phyloP scores from a whole-genome alignment of 768 basidiomycete genomes.

The Amanita inopinata region DNA sequence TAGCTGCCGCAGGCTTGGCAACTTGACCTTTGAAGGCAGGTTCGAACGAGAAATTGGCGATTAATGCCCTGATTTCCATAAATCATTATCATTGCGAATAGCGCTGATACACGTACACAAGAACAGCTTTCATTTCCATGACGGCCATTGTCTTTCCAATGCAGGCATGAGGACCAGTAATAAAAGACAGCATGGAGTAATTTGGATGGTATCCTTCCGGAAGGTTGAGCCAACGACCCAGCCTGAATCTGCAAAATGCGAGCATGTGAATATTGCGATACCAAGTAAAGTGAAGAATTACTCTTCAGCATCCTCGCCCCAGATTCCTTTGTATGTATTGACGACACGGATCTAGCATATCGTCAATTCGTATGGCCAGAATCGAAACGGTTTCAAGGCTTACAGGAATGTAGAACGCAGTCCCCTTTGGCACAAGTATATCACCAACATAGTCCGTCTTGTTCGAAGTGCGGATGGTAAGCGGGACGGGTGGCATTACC shows the following conservation, averaged over 20 bases:
- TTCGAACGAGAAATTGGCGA: constrained; percentile 35
- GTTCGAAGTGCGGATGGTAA: constrained; percentile 26
- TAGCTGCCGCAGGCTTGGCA: constrained; percentile 30
- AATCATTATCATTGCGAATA: background rate
- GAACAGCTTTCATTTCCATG: constrained; percentile 37
- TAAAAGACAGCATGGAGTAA: constrained; percentile 30
- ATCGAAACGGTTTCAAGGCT: constrained; percentile 10
- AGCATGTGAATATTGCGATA: background rate
- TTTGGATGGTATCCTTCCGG: constrained; percentile 24
- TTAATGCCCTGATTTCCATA: constrained; percentile 20
- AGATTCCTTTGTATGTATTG: constrained; percentile 39
- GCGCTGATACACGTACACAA: constrained; percentile 21
- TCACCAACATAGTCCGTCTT: constrained; percentile 35
- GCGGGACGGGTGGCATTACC: constrained; percentile 32
- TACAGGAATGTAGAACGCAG: constrained; percentile 32
- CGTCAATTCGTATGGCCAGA: background rate
- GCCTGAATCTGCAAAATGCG: constrained; percentile 30
- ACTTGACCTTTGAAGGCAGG: constrained; percentile 31
- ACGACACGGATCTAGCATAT: constrained; percentile 33
- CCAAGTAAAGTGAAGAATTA: constrained; percentile 13
- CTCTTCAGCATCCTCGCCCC: constrained; percentile 44
- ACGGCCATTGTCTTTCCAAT: constrained; percentile 41
- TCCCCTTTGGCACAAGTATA: constrained; percentile 35
- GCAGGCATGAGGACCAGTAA: constrained; percentile 33
- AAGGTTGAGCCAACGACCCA: constrained; percentile 35